These are phyloP conservation scores for Diaporthe citrichinensis DNA, from an alignment of 2,329 filamentous ascomycete genomes.

Conservation along the genomic window DNA sequence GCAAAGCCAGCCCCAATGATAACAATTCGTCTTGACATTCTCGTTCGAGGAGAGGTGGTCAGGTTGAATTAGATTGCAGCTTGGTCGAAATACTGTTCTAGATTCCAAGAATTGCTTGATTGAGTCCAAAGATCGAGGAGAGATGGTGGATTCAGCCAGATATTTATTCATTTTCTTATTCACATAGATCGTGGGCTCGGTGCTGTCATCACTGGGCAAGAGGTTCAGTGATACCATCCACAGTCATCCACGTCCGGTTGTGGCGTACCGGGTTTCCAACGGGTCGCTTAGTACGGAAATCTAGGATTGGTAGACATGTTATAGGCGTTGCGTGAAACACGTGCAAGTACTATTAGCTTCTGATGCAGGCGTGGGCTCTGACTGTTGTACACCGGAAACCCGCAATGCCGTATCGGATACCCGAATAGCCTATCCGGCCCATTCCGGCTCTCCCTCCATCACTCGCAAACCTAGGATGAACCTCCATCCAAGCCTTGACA, in stretches of 20 bases:
- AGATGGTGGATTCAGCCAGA: background rate
- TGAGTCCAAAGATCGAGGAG: background rate
- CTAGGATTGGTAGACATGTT: background rate
- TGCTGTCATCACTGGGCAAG: background rate
- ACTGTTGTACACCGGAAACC: background rate
- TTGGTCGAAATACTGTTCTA: background rate
- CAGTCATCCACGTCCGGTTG: background rate
- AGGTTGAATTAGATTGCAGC: background rate
- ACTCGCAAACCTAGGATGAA: background rate
- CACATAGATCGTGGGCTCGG: background rate
- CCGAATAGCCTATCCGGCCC: slow-evolving; percentile 27
- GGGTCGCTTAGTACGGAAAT: background rate
- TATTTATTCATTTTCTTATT: background rate
- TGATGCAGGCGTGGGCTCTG: background rate
- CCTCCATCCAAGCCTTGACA: background rate
- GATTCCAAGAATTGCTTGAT: background rate
- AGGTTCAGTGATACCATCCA: too few species aligned
- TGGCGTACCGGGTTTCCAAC: background rate
- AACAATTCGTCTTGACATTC: background rate
- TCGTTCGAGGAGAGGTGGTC: background rate
- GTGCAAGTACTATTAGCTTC: background rate
- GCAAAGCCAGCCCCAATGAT: slow-evolving; percentile 20
- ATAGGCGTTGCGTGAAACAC: background rate
- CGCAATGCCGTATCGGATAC: slow-evolving; percentile 5
- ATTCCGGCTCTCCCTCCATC: background rate